These are phyloP conservation scores for Botrytis hyacinthi DNA, from an alignment of 2,329 filamentous ascomycete species.

Conservation along the genomic window DNA sequence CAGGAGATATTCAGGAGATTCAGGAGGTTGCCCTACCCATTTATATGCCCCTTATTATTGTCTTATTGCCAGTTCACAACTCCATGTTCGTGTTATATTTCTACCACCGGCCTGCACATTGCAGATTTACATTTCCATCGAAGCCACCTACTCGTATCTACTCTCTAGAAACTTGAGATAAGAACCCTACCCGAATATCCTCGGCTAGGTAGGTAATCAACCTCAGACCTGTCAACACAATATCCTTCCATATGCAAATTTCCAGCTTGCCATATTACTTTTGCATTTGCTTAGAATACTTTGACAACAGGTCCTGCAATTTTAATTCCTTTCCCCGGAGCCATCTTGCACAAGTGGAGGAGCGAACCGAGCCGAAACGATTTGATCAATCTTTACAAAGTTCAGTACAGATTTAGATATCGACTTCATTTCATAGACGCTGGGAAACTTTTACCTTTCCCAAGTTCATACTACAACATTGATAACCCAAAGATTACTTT, in stretches of 20 bases:
- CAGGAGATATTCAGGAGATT: not conserved
- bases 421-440: conserved; percentile 4
- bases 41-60: not conserved
- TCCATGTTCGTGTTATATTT: not conserved
- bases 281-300: not conserved
- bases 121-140: not conserved
- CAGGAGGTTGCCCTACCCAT: not conserved
- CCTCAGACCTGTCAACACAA: not conserved
- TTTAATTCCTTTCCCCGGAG: not conserved
- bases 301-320: not conserved
- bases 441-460: not conserved
- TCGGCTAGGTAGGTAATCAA: not conserved
- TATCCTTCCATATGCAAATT: not conserved
- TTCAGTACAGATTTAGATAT: not conserved
- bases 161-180: not conserved
- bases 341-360: not conserved
- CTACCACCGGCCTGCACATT: not conserved
- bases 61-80: not conserved
- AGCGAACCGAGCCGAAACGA: not conserved
- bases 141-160: not conserved
- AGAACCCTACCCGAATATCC: not conserved
- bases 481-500: not conserved
- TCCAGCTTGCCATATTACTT: not conserved
- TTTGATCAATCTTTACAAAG: not conserved
- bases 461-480: not conserved